phyloP scores from a whole-genome alignment of 2,329 filamentous ascomycete species.

The Aspergillus sojae region DNA sequence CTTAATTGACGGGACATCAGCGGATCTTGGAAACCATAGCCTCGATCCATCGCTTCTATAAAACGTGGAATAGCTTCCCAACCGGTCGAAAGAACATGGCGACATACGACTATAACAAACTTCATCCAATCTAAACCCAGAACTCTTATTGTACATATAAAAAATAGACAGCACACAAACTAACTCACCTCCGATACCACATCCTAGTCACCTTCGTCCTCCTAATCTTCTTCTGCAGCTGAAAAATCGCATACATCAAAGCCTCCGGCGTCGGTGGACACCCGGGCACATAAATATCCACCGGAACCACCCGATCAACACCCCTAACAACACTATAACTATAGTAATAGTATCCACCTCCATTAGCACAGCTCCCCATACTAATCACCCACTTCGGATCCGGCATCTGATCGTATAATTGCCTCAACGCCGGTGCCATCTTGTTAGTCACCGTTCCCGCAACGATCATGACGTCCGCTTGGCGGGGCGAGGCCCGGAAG shows the following conservation, averaged over 20 bases:
- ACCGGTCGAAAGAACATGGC: neutral
- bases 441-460: slow-evolving; percentile 93
- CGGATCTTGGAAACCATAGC: neutral
- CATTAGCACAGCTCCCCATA: slow-evolving; percentile 85
- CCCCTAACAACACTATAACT: slow-evolving; percentile 78
- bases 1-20: neutral
- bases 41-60: neutral
- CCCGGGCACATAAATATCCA: slow-evolving; percentile 80
- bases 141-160: neutral
- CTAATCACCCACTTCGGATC: slow-evolving; percentile 86
- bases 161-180: neutral
- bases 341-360: slow-evolving; percentile 87
- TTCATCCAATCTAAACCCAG: too few relatives aligned
- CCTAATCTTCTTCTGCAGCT: slow-evolving; percentile 78
- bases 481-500: slow-evolving; percentile 83
- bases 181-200: slow-evolving; percentile 59
- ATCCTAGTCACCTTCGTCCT: slow-evolving; percentile 58
- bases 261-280: slow-evolving; percentile 64
- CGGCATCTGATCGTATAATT: slow-evolving; percentile 96
- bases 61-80: neutral
- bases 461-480: slow-evolving; percentile 92
- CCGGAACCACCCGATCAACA: slow-evolving; percentile 77
- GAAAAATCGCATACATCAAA: slow-evolving; percentile 71
- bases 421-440: slow-evolving; percentile 87
- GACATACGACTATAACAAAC: too few relatives aligned